These are phyloP conservation scores for Botrytis pseudocinerea DNA, from an alignment of 2,329 filamentous ascomycete genomes.

Conservation along the genomic window DNA sequence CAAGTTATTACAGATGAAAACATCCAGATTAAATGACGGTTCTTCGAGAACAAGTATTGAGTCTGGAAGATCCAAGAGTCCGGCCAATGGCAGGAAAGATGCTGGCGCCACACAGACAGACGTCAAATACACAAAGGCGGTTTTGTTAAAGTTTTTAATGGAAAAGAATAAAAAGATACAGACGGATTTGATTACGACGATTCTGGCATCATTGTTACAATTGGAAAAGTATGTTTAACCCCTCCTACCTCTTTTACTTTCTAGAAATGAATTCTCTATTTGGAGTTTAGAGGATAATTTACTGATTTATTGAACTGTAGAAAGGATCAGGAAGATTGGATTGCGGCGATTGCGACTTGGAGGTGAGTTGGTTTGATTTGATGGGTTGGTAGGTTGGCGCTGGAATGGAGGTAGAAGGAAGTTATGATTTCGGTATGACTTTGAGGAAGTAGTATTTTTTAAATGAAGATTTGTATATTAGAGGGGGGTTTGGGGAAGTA, in stretches of 20 bases:
- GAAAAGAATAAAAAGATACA: constrained; percentile 76
- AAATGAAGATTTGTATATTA: background rate
- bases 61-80: constrained; percentile 40
- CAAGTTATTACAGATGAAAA: constrained; percentile 53
- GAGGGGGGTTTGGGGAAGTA: background rate
- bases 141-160: constrained; percentile 78
- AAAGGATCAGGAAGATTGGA: constrained; percentile 85
- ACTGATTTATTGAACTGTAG: constrained; percentile 41
- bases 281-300: background rate
- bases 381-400: background rate
- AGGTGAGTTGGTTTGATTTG: background rate
- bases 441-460: background rate
- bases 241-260: background rate
- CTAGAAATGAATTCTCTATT: background rate
- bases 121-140: constrained; percentile 71
- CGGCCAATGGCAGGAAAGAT: constrained; percentile 30
- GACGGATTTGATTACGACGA: constrained; percentile 69
- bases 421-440: background rate
- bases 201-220: constrained; percentile 72
- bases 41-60: constrained; percentile 40
- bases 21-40: constrained; percentile 35
- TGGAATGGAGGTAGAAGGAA: background rate
- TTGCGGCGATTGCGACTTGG: constrained; percentile 59
- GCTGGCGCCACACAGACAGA: constrained; percentile 29
- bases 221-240: constrained; percentile 67